These are phyloP conservation scores for Nothophoma quercina DNA, from an alignment of 2,329 filamentous ascomycete genomes.

Conservation along the genomic window DNA sequence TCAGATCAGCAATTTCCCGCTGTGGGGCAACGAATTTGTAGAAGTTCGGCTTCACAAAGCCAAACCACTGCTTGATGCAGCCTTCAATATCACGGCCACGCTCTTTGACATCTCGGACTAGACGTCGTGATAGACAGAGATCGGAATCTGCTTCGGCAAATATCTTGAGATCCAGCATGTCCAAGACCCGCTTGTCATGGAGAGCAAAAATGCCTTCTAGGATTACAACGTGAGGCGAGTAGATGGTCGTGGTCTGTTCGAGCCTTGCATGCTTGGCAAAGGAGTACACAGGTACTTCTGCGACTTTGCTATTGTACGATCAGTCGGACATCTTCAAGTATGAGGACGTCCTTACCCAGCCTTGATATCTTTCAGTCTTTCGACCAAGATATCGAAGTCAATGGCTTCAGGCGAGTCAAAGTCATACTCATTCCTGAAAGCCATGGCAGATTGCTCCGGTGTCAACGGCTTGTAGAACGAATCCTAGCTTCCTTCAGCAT, in stretches of 20 bases:
- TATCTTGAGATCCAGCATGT: constrained; percentile 92
- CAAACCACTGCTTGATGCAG: constrained; percentile 98
- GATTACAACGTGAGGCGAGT: constrained; percentile 94
- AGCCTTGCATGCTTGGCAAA: constrained; percentile 89
- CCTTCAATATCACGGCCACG: constrained; percentile 91
- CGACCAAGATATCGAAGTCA: constrained; percentile 88
- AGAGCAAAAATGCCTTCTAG: constrained; percentile 96
- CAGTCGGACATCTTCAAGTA: constrained; percentile 15
- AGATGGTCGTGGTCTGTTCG: constrained; percentile 83
- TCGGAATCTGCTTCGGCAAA: constrained; percentile 97
- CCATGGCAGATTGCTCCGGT: constrained; percentile 77
- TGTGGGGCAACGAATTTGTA: constrained; percentile 94
- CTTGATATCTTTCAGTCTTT: constrained; percentile 83
- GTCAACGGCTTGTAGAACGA: constrained; percentile 95
- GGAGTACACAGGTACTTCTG: constrained; percentile 93
- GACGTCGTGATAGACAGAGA: constrained; percentile 75
- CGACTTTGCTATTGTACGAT: constrained; percentile 69
- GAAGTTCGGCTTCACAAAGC: constrained; percentile 95
- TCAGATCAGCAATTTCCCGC: constrained; percentile 89
- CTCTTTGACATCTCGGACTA: constrained; percentile 86
- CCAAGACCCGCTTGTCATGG: constrained; percentile 84
- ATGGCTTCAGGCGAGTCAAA: constrained; percentile 95
- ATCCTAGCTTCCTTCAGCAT: constrained; percentile 65
- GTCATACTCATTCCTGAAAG: constrained; percentile 91
- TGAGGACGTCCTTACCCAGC: constrained; percentile 70